A percentile compares a stretch with the other conserved stretches of the same genome.
phyloP scores from a whole-genome alignment of 805 yeast genomes.

The Candida orba region DNA sequence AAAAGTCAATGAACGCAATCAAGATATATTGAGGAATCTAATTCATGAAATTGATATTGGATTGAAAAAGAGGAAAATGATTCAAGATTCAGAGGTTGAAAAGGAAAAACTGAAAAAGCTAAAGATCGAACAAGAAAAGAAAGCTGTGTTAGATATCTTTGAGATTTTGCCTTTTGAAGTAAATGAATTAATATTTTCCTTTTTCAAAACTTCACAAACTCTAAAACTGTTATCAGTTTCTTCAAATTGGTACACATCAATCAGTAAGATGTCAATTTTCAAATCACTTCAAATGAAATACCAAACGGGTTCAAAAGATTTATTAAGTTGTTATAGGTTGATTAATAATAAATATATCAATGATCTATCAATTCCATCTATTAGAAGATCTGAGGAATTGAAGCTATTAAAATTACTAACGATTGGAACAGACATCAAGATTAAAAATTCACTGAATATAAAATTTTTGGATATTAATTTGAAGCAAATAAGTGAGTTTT shows the following conservation, averaged over 20 bases:
- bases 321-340: conserved; percentile 12
- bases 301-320: conserved; percentile 10
- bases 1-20: conserved; percentile 7
- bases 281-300: conserved; percentile 9
- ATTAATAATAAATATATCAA: conserved; percentile 11
- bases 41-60: neutral
- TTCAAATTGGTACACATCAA: conserved; percentile 11
- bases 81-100: neutral
- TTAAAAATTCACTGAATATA: conserved; percentile 11
- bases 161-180: conserved; percentile 10
- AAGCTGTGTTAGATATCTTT: neutral
- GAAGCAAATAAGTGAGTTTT: conserved; percentile 11
- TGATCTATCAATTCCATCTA: conserved; percentile 9
- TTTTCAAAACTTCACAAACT: conserved; percentile 1
- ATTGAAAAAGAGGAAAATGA: neutral
- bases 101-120: conserved; percentile 1
- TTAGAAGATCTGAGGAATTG: conserved; percentile 17
- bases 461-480: conserved; percentile 12
- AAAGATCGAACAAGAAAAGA: neutral
- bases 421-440: conserved; percentile 2
- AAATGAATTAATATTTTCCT: conserved; percentile 1
- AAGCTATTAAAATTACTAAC: conserved; percentile 10
- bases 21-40: conserved; percentile 8
- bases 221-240: conserved; percentile 12
- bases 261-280: conserved; percentile 12